Conservation (phyloP, 108 stramenopile genomes). For the Nitzschia inconspicua region DNA sequence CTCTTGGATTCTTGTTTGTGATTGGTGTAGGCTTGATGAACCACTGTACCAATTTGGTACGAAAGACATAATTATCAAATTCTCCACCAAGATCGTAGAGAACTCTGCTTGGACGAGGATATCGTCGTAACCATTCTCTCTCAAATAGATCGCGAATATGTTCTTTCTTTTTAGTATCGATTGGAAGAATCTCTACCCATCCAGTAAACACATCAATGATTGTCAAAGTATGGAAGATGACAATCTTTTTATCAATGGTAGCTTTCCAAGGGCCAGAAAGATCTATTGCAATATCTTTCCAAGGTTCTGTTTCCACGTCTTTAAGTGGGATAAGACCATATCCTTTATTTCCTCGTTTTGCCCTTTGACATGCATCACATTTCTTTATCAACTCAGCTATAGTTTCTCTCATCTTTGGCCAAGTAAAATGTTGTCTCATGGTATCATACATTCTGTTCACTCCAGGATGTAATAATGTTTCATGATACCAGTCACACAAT, state of each 20-base stretch:
- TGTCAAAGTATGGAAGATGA: conserved; percentile 8
- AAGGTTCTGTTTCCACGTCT: too few species aligned
- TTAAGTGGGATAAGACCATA: too few species aligned
- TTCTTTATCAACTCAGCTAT: too few species aligned
- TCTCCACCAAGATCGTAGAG: conserved; percentile 39
- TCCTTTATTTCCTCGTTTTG: too few species aligned
- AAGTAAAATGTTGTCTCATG: too few species aligned
- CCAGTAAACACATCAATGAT: conserved; percentile 17
- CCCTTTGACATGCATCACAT: too few species aligned
- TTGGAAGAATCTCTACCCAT: conserved; percentile 6
- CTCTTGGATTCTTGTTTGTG: conserved; percentile 37
- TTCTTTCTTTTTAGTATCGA: conserved; percentile 11
- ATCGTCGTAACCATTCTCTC: conserved; percentile 37
- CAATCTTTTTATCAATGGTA: neutral
- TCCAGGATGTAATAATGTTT: too few species aligned
- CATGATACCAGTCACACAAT: too few species aligned
- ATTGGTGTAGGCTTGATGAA: conserved; percentile 27
- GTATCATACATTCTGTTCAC: too few species aligned
- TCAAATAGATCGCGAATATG: conserved; percentile 29
- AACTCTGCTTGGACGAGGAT: conserved; percentile 27
- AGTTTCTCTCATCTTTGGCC: too few species aligned
- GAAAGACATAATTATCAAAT: conserved; percentile 37
- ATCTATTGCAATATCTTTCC: conserved; percentile 34
- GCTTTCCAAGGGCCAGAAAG: conserved; percentile 26
- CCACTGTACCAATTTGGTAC: conserved; percentile 12